Evolutionary conservation across 2,329 filamentous ascomycete species (phyloP).

Genomic region (Ilyonectria robusta): DNA sequence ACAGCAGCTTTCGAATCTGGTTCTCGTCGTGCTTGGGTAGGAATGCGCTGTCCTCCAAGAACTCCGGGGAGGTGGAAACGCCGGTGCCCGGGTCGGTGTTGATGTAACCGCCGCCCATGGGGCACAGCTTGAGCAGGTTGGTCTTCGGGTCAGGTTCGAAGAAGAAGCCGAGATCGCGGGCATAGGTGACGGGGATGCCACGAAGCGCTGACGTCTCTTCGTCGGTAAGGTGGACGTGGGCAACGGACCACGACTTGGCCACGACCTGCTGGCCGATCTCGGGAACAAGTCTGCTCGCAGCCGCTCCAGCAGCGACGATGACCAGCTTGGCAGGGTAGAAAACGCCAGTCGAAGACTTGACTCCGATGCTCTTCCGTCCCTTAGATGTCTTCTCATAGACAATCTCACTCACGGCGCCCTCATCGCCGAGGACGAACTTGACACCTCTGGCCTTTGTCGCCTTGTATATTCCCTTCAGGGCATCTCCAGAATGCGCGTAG

Average conservation of each 20-base stretch:
- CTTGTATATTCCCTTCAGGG: slow-evolving; percentile 62
- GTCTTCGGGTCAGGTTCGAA: slow-evolving; percentile 75
- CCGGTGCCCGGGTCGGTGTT: slow-evolving; percentile 53
- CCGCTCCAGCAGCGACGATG: slow-evolving; percentile 68
- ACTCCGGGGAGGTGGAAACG: slow-evolving; percentile 56
- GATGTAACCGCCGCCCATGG: slow-evolving; percentile 70
- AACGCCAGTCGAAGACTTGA: slow-evolving; percentile 27
- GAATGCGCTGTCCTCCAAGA: slow-evolving; percentile 57
- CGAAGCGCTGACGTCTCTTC: slow-evolving; percentile 67
- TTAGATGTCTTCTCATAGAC: slow-evolving; percentile 39
- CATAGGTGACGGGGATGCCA: slow-evolving; percentile 73
- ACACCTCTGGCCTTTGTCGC: slow-evolving; percentile 51
- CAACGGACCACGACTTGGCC: slow-evolving; percentile 72
- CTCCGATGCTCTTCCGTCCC: slow-evolving; percentile 30
- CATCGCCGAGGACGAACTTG: slow-evolving; percentile 44
- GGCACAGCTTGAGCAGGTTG: slow-evolving; percentile 72
- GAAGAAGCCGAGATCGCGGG: slow-evolving; percentile 74
- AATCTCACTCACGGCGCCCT: slow-evolving; percentile 46
- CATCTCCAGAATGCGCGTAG: slow-evolving; percentile 69
- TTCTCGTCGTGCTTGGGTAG: slow-evolving; percentile 68
- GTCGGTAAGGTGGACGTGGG: slow-evolving; percentile 70
- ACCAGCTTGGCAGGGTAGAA: slow-evolving; percentile 54
- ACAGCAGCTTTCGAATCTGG: slow-evolving; percentile 64
- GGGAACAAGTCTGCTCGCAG: slow-evolving; percentile 62
- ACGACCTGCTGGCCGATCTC: slow-evolving; percentile 64